Base-by-base conservation (phyloP, 2,329 filamentous ascomycete genomes). In the Talaromyces sp. region DNA sequence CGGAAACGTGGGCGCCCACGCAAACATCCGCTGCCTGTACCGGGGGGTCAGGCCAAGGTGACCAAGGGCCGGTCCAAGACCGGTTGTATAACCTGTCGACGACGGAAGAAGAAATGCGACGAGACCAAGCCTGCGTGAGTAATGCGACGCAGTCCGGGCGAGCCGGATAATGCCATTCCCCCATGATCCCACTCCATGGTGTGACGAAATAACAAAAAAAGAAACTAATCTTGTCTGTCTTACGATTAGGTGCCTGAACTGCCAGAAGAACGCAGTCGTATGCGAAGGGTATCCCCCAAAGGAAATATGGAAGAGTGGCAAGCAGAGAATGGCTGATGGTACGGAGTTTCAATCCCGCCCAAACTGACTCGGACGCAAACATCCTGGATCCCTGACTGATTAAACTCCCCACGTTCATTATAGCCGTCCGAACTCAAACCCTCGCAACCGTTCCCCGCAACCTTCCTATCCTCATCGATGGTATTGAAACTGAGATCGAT, bases 271-370 rank as follows among this genome's bases (percentile, higher is more conserved):
- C 70, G 90, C 91, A 8, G 90, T 96, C 11, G 85, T 92, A 11
- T 96, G 91, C 68, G 91, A 96, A 73, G 91, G 91, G 11, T 96
- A 96, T 67, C 89, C 90, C 46, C 88, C 90, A 56, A 91, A 91
- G 69, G 88, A 90, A 53, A 83, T 91, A 47, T 96, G 91, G 91
- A 90, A 87, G 71, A 92, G 90, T 66, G 90, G 91, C 24, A 90
- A 85, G 68, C 88, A 93, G 70, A 87, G 81, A 67, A 81, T 84
- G 30, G 86, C 88, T 76, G 86, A 90, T 70, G 77, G 80, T 82
- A 67, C 47, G 62, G 43, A n/a, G 51, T 52, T 49, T 30, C 22
- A 16, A 44, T 45, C 42, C 29, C n/a, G 43, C 55, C 52, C 29
- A 48, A 30, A 44, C 40, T 43, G 24, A 41, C 49, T 35, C 20